Percentiles rank a stretch among this genome's conserved stretches.
These are phyloP conservation scores for Musa acuminata DNA, from an alignment of 176 grass and related monocot species.

Conservation along the genomic window DNA sequence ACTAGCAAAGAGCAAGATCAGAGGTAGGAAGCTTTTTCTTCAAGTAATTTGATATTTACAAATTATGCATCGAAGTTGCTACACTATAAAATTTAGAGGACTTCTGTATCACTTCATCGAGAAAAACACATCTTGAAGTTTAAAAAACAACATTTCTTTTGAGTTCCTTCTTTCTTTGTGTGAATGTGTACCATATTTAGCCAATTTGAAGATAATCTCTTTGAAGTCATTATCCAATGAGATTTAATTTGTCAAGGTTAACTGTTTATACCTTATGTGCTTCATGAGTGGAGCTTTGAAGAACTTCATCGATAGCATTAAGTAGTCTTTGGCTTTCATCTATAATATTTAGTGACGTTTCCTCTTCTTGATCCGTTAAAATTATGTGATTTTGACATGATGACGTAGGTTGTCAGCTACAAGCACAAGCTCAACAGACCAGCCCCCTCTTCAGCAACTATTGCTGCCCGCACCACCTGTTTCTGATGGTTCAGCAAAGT, in stretches of 20 bases:
- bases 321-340: neutral
- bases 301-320: neutral
- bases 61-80: neutral
- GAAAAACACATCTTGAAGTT: neutral
- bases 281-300: neutral
- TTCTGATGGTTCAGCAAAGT: slow-evolving; percentile 31
- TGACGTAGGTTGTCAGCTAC: slow-evolving; percentile 29
- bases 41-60: slow-evolving; percentile 16
- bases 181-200: neutral
- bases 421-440: slow-evolving; percentile 42
- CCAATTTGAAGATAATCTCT: neutral
- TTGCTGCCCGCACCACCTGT: slow-evolving; percentile 48
- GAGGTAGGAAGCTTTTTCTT: slow-evolving; percentile 28
- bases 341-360: neutral
- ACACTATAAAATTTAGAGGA: neutral
- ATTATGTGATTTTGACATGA: neutral
- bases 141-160: too few relatives aligned
- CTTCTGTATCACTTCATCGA: neutral
- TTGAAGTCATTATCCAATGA: neutral
- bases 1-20: slow-evolving; percentile 24
- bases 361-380: neutral
- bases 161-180: neutral
- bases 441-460: slow-evolving; percentile 47
- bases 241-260: neutral
- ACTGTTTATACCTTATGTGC: neutral